These are phyloP conservation scores for Gymnopus androsaceus DNA, from an alignment of 1,284 basidiomycete species.

Conservation along the genomic window DNA sequence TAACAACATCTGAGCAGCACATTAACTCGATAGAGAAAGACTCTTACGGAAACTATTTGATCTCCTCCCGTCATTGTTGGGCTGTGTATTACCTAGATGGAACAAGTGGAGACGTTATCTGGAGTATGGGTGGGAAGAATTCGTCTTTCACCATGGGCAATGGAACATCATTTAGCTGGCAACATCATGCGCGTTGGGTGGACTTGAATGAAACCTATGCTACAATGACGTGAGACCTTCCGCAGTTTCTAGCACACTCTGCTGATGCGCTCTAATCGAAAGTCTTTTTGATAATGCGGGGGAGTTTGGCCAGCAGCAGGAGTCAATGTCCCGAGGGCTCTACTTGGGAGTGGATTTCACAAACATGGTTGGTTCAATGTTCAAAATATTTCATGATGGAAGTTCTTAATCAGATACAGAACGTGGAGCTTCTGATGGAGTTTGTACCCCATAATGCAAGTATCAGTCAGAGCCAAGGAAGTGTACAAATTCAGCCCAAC, in stretches of 20 bases:
- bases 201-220: constrained; percentile 9
- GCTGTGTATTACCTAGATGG: constrained; percentile 15
- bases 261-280: not conserved
- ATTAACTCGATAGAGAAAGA: constrained; percentile 17
- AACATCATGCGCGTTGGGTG: constrained; percentile 16
- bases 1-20: constrained; percentile 3
- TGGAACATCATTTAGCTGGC: constrained; percentile 12
- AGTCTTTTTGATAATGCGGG: constrained; percentile 9
- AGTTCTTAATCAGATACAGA: too few relatives aligned
- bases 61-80: constrained; percentile 13
- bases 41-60: constrained; percentile 9
- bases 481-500: constrained; percentile 11
- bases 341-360: constrained; percentile 6
- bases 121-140: constrained; percentile 12
- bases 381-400: too few relatives aligned
- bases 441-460: constrained; percentile 3
- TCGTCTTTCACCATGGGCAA: constrained; percentile 14
- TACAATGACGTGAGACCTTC: constrained; percentile 10
- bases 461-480: constrained; percentile 13
- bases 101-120: constrained; percentile 12
- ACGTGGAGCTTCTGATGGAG: constrained; percentile 5
- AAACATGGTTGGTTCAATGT: constrained; percentile 6
- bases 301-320: constrained; percentile 1
- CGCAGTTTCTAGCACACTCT: not conserved
- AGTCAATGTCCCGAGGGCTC: constrained; percentile 9